Base-by-base conservation (phyloP, 352 stramenopile species). In the Paralagenidium karlingii region DNA sequence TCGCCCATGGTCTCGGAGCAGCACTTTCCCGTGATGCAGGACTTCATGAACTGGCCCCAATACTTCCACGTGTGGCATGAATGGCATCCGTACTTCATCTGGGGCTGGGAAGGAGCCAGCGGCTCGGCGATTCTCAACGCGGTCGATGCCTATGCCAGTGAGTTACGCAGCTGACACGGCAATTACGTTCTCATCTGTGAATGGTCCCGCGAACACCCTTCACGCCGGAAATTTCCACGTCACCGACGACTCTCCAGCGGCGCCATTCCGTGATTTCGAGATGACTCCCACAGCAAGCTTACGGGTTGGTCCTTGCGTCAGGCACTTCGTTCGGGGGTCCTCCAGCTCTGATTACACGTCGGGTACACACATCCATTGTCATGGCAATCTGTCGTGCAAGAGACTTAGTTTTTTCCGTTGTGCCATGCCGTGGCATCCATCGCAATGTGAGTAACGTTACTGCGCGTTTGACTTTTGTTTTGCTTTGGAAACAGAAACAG, bases 181-280 rank as follows among this genome's bases (percentile, higher is more conserved):
- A 81, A 82, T 53, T 79, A 62, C 62, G 45, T 91, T 34, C 60
- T 91, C 18, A 69, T 91, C 34, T 73, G 81, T 45, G 77, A 91
- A 40, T 91, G 77, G 77, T 55, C 47, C 24, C 28, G 58, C 2
- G 47, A 33, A 21, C 43, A 39, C 10, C 19, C 47, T 5, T 1
- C 43, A 59, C 21, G 32, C 24, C 4, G n/a, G 7, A 9, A 28
- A 41, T n/a, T 24, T 47, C 3, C 32, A 18, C 4, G 18, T n/a
- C 13, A 55, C 59, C 22, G 40, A 29, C 5, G 24, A 43, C 9
- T 45, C 46, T 21, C 43, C 56, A 21, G 36, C 49, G 22, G 34
- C 36, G n/a, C 29, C 47, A 38, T 54, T 51, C 24, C 18, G 18
- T n/a, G 19, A 19, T 34, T n/a, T n/a, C n/a, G n/a, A n/a, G n/a